Percentiles rank a stretch among this genome's conserved stretches.
Evolutionary conservation across 2,329 filamentous ascomycete species (phyloP).

Genomic region (Monascus ruber): DNA sequence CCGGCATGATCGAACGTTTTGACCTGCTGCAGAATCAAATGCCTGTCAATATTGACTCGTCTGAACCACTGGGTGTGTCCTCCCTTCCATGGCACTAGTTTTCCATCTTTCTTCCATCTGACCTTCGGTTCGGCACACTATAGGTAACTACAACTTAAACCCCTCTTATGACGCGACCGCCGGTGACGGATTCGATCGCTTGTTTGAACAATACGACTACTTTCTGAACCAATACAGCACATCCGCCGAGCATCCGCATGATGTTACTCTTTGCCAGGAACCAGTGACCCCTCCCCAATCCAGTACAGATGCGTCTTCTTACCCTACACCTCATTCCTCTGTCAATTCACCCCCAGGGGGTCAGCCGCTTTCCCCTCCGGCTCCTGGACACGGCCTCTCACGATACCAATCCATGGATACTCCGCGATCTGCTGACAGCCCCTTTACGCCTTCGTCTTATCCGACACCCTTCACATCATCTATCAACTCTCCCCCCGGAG

Average conservation of each 20-base stretch:
- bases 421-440: conserved; percentile 2
- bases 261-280: conserved; percentile 3
- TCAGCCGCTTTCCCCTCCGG: conserved; percentile 1
- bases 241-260: conserved; percentile 2
- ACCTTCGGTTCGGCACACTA: conserved; percentile 3
- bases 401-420: conserved; percentile 2
- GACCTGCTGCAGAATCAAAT: conserved; percentile 4
- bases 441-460: conserved; percentile 3
- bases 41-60: conserved; percentile 3
- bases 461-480: conserved; percentile 5
- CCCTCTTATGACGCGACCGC: conserved; percentile 3
- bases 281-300: conserved; percentile 3
- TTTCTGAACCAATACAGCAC: conserved; percentile 3
- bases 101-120: conserved; percentile 4
- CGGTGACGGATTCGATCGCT: conserved; percentile 4
- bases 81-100: conserved; percentile 1
- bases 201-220: not conserved
- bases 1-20: conserved; percentile 4
- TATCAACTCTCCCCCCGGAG: conserved; percentile 4
- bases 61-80: conserved; percentile 4
- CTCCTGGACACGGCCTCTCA: conserved; percentile 2
- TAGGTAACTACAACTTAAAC: conserved; percentile 5
- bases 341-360: conserved; percentile 3
- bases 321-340: conserved; percentile 3
- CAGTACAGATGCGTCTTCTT: conserved; percentile 3